phyloP scores from a whole-genome alignment of 2,329 filamentous ascomycete genomes.

The Arthrobotrys entomopaga region DNA sequence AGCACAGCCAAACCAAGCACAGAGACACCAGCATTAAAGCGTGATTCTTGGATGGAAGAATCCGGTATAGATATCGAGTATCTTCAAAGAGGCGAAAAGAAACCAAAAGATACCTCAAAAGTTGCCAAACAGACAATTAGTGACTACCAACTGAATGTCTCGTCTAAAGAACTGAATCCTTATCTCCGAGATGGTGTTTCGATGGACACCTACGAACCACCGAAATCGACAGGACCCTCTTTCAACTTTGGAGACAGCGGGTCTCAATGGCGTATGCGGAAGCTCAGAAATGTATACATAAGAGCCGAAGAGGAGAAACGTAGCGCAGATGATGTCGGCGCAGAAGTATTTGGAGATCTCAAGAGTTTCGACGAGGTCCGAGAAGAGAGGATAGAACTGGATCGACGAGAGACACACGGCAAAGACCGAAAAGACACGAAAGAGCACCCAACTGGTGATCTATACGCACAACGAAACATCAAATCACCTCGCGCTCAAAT shows the following conservation, averaged over 20 bases:
- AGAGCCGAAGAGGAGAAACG: constrained; percentile 77
- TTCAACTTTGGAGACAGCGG: constrained; percentile 92
- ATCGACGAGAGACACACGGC: constrained; percentile 83
- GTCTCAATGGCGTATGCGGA: constrained; percentile 96
- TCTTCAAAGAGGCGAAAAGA: constrained; percentile 71
- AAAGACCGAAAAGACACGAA: constrained; percentile 80
- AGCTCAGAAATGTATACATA: constrained; percentile 84
- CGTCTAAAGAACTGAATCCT: constrained; percentile 82
- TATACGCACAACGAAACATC: constrained; percentile 80
- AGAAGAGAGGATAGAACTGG: constrained; percentile 91
- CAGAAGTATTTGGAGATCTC: constrained; percentile 82
- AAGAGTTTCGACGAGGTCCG: constrained; percentile 89
- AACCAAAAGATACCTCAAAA: constrained; percentile 64
- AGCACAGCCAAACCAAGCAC: constrained; percentile 59
- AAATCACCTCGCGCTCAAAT: constrained; percentile 63
- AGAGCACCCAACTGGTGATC: constrained; percentile 85
- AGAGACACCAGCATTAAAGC: constrained; percentile 65
- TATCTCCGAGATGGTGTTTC: constrained; percentile 72
- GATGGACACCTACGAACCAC: constrained; percentile 67
- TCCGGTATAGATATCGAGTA: constrained; percentile 87
- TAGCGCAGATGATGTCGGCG: constrained; percentile 81
- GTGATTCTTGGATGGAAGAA: constrained; percentile 95
- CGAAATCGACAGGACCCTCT: constrained; percentile 71
- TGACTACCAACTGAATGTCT: constrained; percentile 76
- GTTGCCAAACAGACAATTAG: constrained; percentile 65